Evolutionary conservation across 139 green algal genomes (phyloP).

Genomic region (Nannochloris sp.): DNA sequence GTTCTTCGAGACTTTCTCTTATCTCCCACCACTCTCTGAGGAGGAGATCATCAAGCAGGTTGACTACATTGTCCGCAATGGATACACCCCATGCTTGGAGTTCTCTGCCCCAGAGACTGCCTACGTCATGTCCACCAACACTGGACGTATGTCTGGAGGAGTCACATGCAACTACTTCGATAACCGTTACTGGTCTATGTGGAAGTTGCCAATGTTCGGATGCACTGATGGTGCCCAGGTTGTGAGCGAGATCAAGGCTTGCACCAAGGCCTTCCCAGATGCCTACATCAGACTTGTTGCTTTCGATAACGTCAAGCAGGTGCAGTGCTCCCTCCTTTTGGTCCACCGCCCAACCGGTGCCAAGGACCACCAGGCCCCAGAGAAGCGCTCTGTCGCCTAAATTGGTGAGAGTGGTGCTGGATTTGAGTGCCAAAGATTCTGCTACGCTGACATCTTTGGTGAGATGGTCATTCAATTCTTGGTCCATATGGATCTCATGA

Average conservation of each 20-base stretch:
- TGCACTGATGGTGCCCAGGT: slow-evolving; percentile 89
- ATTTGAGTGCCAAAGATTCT: no score
- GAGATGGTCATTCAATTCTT: no score
- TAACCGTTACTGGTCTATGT: slow-evolving; percentile 98
- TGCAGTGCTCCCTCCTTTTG: slow-evolving; percentile 41
- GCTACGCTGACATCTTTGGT: no score
- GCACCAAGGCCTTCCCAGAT: slow-evolving; percentile 81
- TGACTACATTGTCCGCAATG: slow-evolving; percentile 90
- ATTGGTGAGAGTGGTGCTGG: no score
- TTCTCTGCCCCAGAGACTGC: slow-evolving; percentile 70
- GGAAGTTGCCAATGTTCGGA: slow-evolving; percentile 99
- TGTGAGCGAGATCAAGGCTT: slow-evolving; percentile 75
- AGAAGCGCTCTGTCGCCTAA: slow-evolving; percentile 16
- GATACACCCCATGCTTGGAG: slow-evolving; percentile 83
- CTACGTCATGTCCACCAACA: slow-evolving; percentile 54
- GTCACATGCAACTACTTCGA: slow-evolving; percentile 48
- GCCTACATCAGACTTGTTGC: slow-evolving; percentile 87
- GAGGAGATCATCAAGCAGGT: slow-evolving; percentile 90
- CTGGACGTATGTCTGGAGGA: slow-evolving; percentile 49
- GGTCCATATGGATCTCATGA: no score
- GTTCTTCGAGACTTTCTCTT: slow-evolving; percentile 98
- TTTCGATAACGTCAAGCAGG: slow-evolving; percentile 60
- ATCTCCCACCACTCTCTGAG: slow-evolving; percentile 87
- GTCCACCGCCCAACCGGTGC: slow-evolving; percentile 15
- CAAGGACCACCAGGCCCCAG: slow-evolving; percentile 6